phyloP scores from a whole-genome alignment of 495 filamentous ascomycete genomes.

The Aspergillus heteromorphus region DNA sequence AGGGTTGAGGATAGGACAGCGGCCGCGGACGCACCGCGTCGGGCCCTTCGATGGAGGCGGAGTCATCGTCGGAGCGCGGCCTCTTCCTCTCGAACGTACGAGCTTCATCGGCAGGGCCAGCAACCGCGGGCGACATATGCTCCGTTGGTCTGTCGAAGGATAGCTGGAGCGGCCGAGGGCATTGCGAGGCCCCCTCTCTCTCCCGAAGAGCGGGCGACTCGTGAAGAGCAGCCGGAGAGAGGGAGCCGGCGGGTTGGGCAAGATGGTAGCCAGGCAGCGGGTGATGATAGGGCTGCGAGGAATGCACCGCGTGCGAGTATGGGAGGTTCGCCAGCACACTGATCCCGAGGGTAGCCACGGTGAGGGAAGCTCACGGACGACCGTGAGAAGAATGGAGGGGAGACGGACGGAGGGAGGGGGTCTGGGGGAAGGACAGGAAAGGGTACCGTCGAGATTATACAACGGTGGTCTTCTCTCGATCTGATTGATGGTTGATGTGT shows the following conservation, averaged over 20 bases:
- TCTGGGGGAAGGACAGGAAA: no score
- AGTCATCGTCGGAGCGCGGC: conserved; percentile 17
- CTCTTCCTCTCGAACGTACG: conserved; percentile 25
- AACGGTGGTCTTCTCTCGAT: no score
- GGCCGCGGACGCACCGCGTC: conserved; percentile 30
- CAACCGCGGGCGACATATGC: conserved; percentile 45
- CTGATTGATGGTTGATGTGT: background rate
- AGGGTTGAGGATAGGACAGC: conserved; percentile 36
- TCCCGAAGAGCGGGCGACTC: conserved; percentile 31
- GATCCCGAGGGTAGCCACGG: conserved; percentile 42
- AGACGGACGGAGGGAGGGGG: background rate
- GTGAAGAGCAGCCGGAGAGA: conserved; percentile 34
- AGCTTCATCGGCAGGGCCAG: conserved; percentile 28
- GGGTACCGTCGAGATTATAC: background rate
- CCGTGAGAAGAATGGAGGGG: background rate
- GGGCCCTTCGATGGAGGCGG: conserved; percentile 17
- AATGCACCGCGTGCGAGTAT: conserved; percentile 30
- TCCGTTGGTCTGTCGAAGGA: conserved; percentile 27
- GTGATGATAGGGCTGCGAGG: conserved; percentile 32
- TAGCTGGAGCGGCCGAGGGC: conserved; percentile 30
- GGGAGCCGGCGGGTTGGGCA: conserved; percentile 24
- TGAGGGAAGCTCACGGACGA: conserved; percentile 19
- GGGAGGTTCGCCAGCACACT: conserved; percentile 31
- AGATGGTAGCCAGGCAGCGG: conserved; percentile 23
- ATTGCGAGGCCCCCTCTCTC: conserved; percentile 43